These are phyloP conservation scores for Colletotrichum gigasporum DNA, from an alignment of 2,329 filamentous ascomycete species.

Conservation along the genomic window DNA sequence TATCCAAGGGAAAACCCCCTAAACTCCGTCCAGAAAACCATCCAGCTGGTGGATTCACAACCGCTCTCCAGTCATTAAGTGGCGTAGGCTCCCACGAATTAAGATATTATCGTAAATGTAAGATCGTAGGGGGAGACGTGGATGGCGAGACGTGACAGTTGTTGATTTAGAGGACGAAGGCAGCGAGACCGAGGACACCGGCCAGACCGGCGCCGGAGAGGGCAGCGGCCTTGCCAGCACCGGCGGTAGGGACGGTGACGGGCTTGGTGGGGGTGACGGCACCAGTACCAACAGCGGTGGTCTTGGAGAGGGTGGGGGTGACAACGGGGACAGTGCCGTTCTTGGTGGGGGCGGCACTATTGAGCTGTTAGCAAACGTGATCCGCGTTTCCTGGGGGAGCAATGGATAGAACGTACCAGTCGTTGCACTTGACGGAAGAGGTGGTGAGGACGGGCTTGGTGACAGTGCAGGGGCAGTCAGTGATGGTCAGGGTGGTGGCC, in stretches of 20 bases:
- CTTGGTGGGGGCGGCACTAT: conserved; percentile 28
- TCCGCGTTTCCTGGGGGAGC: background rate
- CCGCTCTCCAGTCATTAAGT: conserved; percentile 48
- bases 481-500: conserved; percentile 76
- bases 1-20: conserved; percentile 28
- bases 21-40: conserved; percentile 34
- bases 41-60: conserved; percentile 43
- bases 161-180: conserved; percentile 66
- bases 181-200: conserved; percentile 68
- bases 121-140: conserved; percentile 50
- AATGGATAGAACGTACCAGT: conserved; percentile 52
- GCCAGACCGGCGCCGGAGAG: conserved; percentile 68
- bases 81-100: conserved; percentile 49
- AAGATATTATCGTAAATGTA: conserved; percentile 51
- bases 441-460: conserved; percentile 66
- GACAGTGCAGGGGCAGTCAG: conserved; percentile 76
- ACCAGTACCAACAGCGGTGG: conserved; percentile 42
- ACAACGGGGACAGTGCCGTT: conserved; percentile 36
- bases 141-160: conserved; percentile 44
- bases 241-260: conserved; percentile 57
- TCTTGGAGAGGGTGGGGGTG: conserved; percentile 39
- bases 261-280: conserved; percentile 39
- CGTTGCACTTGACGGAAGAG: conserved; percentile 61
- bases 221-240: conserved; percentile 64
- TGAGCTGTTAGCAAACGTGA: conserved; percentile 1